Evolutionary conservation across 345 rosid species (phyloP), one percentile per base, ranked within the genome.

Genomic region (Corymbia maculata): DNA sequence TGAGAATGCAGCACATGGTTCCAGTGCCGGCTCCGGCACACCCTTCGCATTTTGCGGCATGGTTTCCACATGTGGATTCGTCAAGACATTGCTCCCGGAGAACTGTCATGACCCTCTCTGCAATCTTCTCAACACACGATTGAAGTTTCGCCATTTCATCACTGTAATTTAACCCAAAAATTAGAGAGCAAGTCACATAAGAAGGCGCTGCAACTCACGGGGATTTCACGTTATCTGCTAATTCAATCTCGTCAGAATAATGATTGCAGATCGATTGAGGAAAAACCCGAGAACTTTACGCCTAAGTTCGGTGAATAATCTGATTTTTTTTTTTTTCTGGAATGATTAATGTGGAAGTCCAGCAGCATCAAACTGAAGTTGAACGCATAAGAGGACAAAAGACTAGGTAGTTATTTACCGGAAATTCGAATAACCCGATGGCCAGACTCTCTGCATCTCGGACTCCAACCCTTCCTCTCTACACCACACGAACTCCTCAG

Each of bases 401-500:
- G 45, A 55, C 19, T 19, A 51, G 68, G 49, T 8, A 16, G 50
- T 44, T 57, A 59, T 79, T 91, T 90, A 94, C 98, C 98, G 93
- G 96, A 95, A 94, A 90, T 92, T 92, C 82, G 94, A 92, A 89
- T 92, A 94, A 16, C 93, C 95, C 86, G 57, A n/a, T 10, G 95
- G 95, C 95, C 95, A 93, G 66, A 94, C 79, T 91, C 91, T 93
- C 90, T 94, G 93, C 96, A 95, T 90, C 64, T 89, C 92, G 49
- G 85, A 32, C 88, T 87, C 91, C 88, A 94, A 89, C 11, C 87
- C 89, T 89, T 90, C 88, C 89, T 92, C 93, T 64, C 90, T 89
- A 85, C 94, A 87, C 98, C 98, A 95, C n/a, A 94, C 88, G 49
- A 95, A 93, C 89, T 95, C 98, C 90, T 94, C 97, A 86, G 89